These are phyloP conservation scores for Pachysolen tannophilus DNA, from an alignment of 805 yeast species.

Conservation along the genomic window DNA sequence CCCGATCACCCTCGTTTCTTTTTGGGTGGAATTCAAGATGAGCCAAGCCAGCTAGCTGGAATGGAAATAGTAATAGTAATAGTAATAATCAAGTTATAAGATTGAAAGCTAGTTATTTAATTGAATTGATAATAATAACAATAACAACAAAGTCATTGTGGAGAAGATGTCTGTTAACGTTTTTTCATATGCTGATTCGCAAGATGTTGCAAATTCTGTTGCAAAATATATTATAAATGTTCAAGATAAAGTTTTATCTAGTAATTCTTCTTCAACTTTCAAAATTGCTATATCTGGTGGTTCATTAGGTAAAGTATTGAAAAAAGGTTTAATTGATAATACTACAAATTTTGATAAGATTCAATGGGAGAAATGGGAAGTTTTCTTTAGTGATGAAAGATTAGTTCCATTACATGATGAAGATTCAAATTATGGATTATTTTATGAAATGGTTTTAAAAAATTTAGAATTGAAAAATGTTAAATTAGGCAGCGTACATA, in stretches of 20 bases:
- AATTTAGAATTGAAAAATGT: slow-evolving; percentile 34
- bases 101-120: too few relatives aligned
- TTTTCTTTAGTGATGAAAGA: slow-evolving; percentile 88
- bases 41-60: too few relatives aligned
- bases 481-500: slow-evolving; percentile 48
- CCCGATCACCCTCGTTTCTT: too few relatives aligned
- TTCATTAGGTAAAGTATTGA: slow-evolving; percentile 68
- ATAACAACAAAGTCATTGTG: too few relatives aligned
- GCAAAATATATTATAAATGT: slow-evolving; percentile 52
- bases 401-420: slow-evolving; percentile 73
- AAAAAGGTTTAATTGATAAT: slow-evolving; percentile 59
- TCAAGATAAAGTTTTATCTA: slow-evolving; percentile 52
- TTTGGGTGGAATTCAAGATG: too few relatives aligned
- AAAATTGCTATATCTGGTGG: slow-evolving; percentile 88
- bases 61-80: too few relatives aligned
- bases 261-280: slow-evolving; percentile 35
- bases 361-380: slow-evolving; percentile 69
- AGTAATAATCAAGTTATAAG: too few relatives aligned
- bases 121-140: too few relatives aligned
- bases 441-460: slow-evolving; percentile 54
- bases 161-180: slow-evolving; percentile 31
- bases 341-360: slow-evolving; percentile 32
- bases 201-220: slow-evolving; percentile 56
- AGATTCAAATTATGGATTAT: slow-evolving; percentile 82
- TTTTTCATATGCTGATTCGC: slow-evolving; percentile 43